Percentiles rank a stretch among this genome's conserved stretches.
These are phyloP conservation scores for Suillus clintonianus DNA, from an alignment of 768 basidiomycete species.

Conservation along the genomic window DNA sequence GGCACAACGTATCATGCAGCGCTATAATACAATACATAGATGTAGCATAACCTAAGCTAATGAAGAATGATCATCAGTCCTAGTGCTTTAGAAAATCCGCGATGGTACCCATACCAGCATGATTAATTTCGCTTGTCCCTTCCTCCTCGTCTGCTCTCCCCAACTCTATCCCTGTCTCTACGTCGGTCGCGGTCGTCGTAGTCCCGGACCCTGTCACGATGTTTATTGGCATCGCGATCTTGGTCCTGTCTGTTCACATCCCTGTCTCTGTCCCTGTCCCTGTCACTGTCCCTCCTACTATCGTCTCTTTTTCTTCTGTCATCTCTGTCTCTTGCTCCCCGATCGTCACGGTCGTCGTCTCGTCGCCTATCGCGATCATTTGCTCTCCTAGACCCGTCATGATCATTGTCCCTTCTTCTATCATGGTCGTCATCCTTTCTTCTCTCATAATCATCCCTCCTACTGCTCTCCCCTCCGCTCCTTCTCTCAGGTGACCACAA, in stretches of 20 bases:
- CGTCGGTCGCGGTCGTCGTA: slow-evolving; percentile 16
- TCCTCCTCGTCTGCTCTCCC: slow-evolving; percentile 15
- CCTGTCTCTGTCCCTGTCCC: no score
- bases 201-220: slow-evolving; percentile 34
- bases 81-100: no score
- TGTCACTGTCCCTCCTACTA: slow-evolving; percentile 27
- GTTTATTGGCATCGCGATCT: slow-evolving; percentile 21
- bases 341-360: slow-evolving; percentile 35
- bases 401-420: no score
- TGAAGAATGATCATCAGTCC: no score
- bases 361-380: slow-evolving; percentile 27
- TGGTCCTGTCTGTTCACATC: slow-evolving; percentile 31
- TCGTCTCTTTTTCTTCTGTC: slow-evolving; percentile 30
- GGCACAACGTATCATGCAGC: no score
- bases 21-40: no score
- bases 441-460: slow-evolving; percentile 13
- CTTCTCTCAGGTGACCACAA: slow-evolving; percentile 50
- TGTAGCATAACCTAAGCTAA: no score
- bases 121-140: not conserved
- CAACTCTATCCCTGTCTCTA: not conserved
- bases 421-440: no score
- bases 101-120: not conserved
- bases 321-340: slow-evolving; percentile 17
- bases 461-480: slow-evolving; percentile 13
- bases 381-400: no score